Base-by-base conservation (phyloP, 495 filamentous ascomycete species). In the Neurospora pannonica region DNA sequence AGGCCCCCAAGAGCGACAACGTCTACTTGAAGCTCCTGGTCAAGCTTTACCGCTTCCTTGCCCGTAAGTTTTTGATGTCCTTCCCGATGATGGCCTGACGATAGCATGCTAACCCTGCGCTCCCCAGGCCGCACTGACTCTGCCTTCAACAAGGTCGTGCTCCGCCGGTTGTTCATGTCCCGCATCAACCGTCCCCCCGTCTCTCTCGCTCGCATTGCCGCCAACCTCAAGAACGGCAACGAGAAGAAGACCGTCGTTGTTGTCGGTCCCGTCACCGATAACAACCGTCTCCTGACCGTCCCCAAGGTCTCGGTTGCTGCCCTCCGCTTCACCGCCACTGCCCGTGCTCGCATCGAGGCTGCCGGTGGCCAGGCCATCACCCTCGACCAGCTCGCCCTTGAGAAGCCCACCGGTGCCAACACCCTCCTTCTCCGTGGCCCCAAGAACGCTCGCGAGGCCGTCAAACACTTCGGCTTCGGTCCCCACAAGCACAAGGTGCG, bases 381-480 rank as follows among this genome's bases (percentile, higher is more conserved):
- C 77, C 87, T 99, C 79, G 96, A 99, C 84, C 94, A 99, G 88
- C 90, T 99, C 77, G 96, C 96, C 78, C 88, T 97, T 75, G 90
- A 96, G 80, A 90, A 93, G 74, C 96, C 96, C 73, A 98, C 94
- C 76, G 96, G 96, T 81, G 89, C 90, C 84, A 97, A 97, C 89
- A 98, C 95, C 71, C 89, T 99, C 72, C 88, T 99, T 70, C 91
- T 99, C 82, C 90, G 97, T 82, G 96, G 96, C 75, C 93, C 97
- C 80, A 98, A 97, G 94, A 98, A 97, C 85, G 84, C 93, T 75
- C 89, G 96, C 77, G 96, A 99, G 91, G 94, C 96, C 70, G 88
- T 98, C 81, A 98, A 97, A 92, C 97, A 98, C 88, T 98, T 99
- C 83, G 96, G 96, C 79, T 92, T 99, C 78, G 96, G 96, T 71